Base-by-base conservation (phyloP, 305 asterid species). In the Monarda citriodora region DNA sequence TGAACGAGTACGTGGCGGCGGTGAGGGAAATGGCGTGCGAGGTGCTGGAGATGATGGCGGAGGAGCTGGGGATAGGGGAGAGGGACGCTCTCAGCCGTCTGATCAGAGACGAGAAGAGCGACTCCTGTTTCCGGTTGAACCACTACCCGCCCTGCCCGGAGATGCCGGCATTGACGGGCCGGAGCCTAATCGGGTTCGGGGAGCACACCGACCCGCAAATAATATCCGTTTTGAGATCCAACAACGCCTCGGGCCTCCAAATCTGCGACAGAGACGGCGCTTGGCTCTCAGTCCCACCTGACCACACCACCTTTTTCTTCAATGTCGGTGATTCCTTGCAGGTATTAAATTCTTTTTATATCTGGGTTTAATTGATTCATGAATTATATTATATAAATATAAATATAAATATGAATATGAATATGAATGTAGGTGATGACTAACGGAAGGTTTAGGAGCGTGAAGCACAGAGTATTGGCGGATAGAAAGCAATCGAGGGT, bases 181-280 rank as follows among this genome's bases (percentile, higher is more conserved):
- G 72, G 42, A 78, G 79, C 60, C 58, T 86, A 59, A 45, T 89
- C 8, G 97, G 97, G 12, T 86, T 89, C 49, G 97, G 97, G 32
- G 97, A 86, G 37, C 97, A 89, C 66, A 89, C 97, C 5, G 97
- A 89, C 80, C 97, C 95, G 10, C 97, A 89, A 54, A 67, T 89
- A 2, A 78, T 89, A 41, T 86, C 97, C 7, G 85, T 89, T 11
- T 41, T 86, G 3, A 78, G 97, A 55, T 86, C 95, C 4, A 89
- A 89, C 71, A 77, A 69, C 69, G 69, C 74, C 0, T 65, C 95
- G 2, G 97, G 97, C 8, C 84, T 89, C 10, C 88, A 89, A 77
- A 86, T 89, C 22, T 76, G 78, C 20, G 76, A 74, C 18, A 63
- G 29, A 20, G 88, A 89, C 42, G 91, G 87, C 31, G 46, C 87